Conservation (phyloP, 768 basidiomycete genomes). For the Calvatia gigantea region DNA sequence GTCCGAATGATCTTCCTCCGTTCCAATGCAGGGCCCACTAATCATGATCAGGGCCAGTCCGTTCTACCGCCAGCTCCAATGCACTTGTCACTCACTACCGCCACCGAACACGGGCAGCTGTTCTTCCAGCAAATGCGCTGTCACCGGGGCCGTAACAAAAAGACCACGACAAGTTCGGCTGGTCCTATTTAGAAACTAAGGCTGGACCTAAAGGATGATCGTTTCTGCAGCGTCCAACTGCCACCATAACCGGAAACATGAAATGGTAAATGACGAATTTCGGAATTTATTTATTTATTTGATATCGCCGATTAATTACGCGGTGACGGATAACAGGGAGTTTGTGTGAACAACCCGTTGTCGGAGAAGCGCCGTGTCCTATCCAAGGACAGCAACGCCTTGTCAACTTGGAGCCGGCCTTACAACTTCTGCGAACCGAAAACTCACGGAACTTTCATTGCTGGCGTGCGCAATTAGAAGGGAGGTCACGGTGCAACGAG, state of each 20-base stretch:
- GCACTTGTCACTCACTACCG: neutral
- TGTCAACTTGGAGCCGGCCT: too few species aligned
- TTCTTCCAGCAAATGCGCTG: too few species aligned
- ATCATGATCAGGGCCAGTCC: neutral
- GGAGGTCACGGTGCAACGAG: neutral
- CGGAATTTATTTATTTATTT: too few species aligned
- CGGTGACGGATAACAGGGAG: neutral
- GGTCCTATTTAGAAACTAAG: too few species aligned
- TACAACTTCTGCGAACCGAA: neutral
- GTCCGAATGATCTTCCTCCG: conserved; percentile 6
- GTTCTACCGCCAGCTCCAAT: neutral
- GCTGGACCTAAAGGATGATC: too few species aligned
- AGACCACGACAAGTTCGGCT: too few species aligned
- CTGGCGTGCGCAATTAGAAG: neutral
- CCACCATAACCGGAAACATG: too few species aligned
- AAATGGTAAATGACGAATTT: too few species aligned
- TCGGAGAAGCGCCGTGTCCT: neutral
- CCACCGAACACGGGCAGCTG: neutral
- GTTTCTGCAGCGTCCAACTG: too few species aligned
- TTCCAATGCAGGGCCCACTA: conserved; percentile 3
- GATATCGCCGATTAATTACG: neutral
- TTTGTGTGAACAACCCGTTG: neutral
- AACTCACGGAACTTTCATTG: neutral
- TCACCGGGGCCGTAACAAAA: too few species aligned
- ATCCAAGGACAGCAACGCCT: too few species aligned